Percentiles rank a stretch among this genome's conserved stretches.
phyloP scores from a whole-genome alignment of 345 rosid genomes.

The Brassica cretica region DNA sequence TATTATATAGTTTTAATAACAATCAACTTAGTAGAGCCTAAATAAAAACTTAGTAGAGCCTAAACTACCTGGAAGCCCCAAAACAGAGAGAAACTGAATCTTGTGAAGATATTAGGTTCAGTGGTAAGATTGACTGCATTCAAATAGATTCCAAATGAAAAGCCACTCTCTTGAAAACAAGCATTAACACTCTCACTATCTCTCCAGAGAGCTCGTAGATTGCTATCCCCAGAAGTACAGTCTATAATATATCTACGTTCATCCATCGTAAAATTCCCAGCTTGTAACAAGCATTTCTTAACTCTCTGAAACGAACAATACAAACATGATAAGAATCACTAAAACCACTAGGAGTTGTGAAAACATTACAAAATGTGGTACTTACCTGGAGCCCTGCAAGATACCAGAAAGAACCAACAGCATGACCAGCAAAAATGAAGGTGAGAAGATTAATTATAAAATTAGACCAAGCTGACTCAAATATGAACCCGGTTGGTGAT shows the following conservation, averaged over 20 bases:
- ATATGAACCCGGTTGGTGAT: slow-evolving; percentile 68
- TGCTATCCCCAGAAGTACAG: slow-evolving; percentile 45
- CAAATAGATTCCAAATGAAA: slow-evolving; percentile 58
- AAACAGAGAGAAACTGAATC: slow-evolving; percentile 75
- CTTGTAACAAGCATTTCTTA: slow-evolving; percentile 49
- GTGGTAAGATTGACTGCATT: slow-evolving; percentile 60
- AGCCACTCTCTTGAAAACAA: slow-evolving; percentile 50
- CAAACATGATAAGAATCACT: background rate
- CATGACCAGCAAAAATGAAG: slow-evolving; percentile 71
- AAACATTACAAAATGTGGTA: background rate
- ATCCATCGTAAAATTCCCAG: background rate
- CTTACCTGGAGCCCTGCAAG: slow-evolving; percentile 78
- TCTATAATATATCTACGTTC: slow-evolving; percentile 54
- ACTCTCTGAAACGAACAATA: slow-evolving; percentile 61
- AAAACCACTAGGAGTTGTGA: background rate
- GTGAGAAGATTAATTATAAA: slow-evolving; percentile 81
- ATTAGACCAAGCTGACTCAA: slow-evolving; percentile 90
- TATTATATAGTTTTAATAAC: background rate
- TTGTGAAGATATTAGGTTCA: slow-evolving; percentile 40
- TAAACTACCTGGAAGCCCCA: slow-evolving; percentile 91
- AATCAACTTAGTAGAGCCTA: background rate
- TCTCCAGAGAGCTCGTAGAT: slow-evolving; percentile 29
- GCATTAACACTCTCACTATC: slow-evolving; percentile 38
- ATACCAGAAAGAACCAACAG: slow-evolving; percentile 86
- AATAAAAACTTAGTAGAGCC: background rate